Percentiles rank a stretch among this genome's conserved stretches.
Conservation (phyloP, 1,284 basidiomycete species). For the Trametes sp. region DNA sequence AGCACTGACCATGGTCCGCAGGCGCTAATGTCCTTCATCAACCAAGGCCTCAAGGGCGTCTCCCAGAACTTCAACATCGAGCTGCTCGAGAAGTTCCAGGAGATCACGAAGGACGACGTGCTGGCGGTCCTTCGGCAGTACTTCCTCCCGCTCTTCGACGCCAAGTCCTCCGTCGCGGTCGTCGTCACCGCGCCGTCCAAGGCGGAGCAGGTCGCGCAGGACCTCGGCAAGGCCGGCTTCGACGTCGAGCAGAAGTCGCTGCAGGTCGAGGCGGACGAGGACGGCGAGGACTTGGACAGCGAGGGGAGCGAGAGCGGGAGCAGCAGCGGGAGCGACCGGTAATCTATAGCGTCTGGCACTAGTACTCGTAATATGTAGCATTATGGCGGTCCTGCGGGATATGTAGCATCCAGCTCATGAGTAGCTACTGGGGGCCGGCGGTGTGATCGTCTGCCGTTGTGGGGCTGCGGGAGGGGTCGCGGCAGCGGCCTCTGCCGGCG, state of each 20-base stretch:
- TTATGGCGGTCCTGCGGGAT: conserved; percentile 16
- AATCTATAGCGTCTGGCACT: conserved; percentile 28
- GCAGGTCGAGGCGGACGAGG: conserved; percentile 61
- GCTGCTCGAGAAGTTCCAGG: conserved; percentile 81
- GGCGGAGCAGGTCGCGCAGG: conserved; percentile 74
- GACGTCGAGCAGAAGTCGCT: conserved; percentile 78
- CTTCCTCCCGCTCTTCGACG: conserved; percentile 88
- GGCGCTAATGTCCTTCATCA: conserved; percentile 84
- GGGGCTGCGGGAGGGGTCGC: background rate
- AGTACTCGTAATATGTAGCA: conserved; percentile 28
- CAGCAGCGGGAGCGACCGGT: conserved; percentile 39
- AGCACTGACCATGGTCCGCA: conserved; percentile 40
- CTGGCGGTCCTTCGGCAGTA: conserved; percentile 74
- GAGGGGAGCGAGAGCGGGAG: conserved; percentile 44
- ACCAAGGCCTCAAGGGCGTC: conserved; percentile 87
- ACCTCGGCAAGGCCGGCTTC: conserved; percentile 77
- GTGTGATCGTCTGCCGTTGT: background rate
- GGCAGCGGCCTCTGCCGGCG: conserved; percentile 4
- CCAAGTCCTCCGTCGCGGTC: conserved; percentile 80
- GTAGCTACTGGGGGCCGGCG: background rate
- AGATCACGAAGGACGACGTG: conserved; percentile 82
- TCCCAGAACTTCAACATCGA: conserved; percentile 77
- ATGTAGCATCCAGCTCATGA: conserved; percentile 30
- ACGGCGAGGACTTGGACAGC: conserved; percentile 37
- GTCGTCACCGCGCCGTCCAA: conserved; percentile 87